These are phyloP conservation scores for Cyberlindnera meyerae DNA, from an alignment of 805 yeast species.

Conservation along the genomic window DNA sequence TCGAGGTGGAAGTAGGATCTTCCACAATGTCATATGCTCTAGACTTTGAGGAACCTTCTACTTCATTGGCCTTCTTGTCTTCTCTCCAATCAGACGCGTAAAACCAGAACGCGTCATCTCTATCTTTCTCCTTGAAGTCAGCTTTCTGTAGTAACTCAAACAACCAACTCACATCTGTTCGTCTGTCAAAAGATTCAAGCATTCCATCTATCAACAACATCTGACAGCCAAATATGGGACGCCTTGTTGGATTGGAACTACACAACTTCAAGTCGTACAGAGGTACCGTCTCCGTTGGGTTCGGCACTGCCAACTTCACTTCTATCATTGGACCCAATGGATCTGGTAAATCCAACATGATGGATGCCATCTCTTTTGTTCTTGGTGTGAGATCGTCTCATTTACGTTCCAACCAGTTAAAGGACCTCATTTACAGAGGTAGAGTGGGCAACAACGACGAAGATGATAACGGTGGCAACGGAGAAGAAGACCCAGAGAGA, in stretches of 20 bases:
- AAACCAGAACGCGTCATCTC: too few species aligned
- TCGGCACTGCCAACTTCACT: slow-evolving; percentile 80
- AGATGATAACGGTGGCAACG: slow-evolving; percentile 19
- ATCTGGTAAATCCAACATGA: slow-evolving; percentile 94
- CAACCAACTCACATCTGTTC: too few species aligned
- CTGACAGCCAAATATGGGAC: slow-evolving; percentile 75
- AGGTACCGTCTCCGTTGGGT: slow-evolving; percentile 71
- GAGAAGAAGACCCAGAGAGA: slow-evolving; percentile 23
- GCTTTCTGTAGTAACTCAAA: too few species aligned
- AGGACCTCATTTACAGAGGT: slow-evolving; percentile 81
- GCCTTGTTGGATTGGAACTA: slow-evolving; percentile 71
- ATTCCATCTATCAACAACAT: too few species aligned
- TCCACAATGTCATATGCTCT: too few species aligned
- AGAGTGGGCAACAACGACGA: slow-evolving; percentile 30
- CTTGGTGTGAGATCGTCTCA: slow-evolving; percentile 76
- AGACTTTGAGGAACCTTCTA: too few species aligned
- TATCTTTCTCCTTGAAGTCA: too few species aligned
- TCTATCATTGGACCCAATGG: slow-evolving; percentile 98
- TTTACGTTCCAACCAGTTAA: slow-evolving; percentile 66
- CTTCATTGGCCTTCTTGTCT: too few species aligned
- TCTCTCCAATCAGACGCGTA: too few species aligned
- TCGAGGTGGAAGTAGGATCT: too few species aligned
- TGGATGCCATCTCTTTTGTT: slow-evolving; percentile 96
- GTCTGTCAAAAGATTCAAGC: too few species aligned
- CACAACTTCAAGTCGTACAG: slow-evolving; percentile 88